phyloP scores from a whole-genome alignment of 352 stramenopile genomes.

The Phytophthora capsici region DNA sequence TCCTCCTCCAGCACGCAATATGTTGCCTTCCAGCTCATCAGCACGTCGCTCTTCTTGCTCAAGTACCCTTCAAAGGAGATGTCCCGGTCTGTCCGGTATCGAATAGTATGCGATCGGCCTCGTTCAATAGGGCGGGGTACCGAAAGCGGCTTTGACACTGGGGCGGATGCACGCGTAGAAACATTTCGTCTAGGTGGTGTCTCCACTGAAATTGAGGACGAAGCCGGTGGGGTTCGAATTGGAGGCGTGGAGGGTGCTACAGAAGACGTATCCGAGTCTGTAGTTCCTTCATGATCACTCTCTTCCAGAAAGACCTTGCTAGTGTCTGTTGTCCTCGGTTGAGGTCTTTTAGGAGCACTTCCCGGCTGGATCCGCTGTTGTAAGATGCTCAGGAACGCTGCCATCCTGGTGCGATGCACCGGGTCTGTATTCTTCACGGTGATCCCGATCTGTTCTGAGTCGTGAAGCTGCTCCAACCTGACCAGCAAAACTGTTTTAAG shows the following conservation, averaged over 20 bases:
- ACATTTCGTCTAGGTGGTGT: conserved; percentile 17
- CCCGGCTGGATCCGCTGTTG: conserved; percentile 71
- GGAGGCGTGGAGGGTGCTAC: conserved; percentile 21
- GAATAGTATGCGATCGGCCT: conserved; percentile 64
- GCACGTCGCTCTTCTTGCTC: conserved; percentile 83
- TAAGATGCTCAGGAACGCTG: conserved; percentile 58
- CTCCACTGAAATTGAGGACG: conserved; percentile 13
- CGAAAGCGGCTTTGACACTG: not conserved
- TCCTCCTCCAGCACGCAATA: conserved; percentile 86
- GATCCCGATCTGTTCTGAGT: conserved; percentile 71
- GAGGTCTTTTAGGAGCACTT: conserved; percentile 47
- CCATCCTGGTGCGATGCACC: conserved; percentile 51
- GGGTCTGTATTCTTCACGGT: conserved; percentile 76
- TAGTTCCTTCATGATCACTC: conserved; percentile 38
- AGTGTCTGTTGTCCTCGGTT: conserved; percentile 48
- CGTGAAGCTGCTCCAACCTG: conserved; percentile 70
- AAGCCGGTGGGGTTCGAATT: conserved; percentile 16
- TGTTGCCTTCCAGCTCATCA: conserved; percentile 70
- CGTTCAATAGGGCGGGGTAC: conserved; percentile 32
- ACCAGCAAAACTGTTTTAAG: conserved; percentile 64
- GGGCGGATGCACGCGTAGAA: not conserved
- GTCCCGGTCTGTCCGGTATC: conserved; percentile 67
- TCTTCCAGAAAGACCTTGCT: conserved; percentile 65
- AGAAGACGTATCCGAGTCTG: conserved; percentile 38
- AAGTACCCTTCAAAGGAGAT: conserved; percentile 88